Base-by-base conservation (phyloP, 768 basidiomycete species). In the Hericium coralloides region DNA sequence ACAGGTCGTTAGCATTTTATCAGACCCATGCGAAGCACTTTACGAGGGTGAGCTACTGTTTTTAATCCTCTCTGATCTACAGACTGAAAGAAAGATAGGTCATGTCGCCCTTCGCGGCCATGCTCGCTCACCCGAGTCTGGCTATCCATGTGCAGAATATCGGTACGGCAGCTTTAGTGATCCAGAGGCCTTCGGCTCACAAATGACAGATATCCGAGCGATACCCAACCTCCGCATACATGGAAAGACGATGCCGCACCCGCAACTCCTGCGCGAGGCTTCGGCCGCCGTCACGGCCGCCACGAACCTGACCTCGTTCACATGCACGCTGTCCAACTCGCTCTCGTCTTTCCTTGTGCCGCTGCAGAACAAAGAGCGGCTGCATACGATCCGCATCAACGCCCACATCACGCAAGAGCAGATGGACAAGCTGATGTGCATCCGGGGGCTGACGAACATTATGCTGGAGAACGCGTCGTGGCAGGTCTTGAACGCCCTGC, bases 381-480 rank as follows among this genome's bases (percentile, higher is more conserved):
- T 90, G 25, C 63, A 69, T 43, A 71, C 73, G 17, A 43, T 89
- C 2, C 74, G 82, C 8, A 60, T 84, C n/a, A 65, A 72, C 41
- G 84, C 79, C 0, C 69, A 72, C n/a, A 65, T 89, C n/a, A 79
- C 79, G 0, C 70, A 72, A 0, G 72, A 75, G 18, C 84, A 87
- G 61, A 67, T 77, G 0, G 63, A 69, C 18, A 68, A 73, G 55
- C 71, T 88, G 23, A 57, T 71, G 12, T 64, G 73, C 22, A 58
- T 82, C 17, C 58, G 59, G 18, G 67, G 67, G 0, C 65, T 88
- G 36, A 72, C 73, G 12, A 73, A 66, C 22, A 62, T 91, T 15
- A 69, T 76, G 5, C 68, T 90, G 25, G 81, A 88, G 52, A 74
- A 68, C 52, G 79, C 82, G n/a, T 81, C 81, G 3, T 84, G 83